Percentiles rank a stretch among this genome's conserved stretches.
These are phyloP conservation scores for Mortierella hygrophila DNA, from an alignment of 192 early-diverging fungal species.

Conservation along the genomic window DNA sequence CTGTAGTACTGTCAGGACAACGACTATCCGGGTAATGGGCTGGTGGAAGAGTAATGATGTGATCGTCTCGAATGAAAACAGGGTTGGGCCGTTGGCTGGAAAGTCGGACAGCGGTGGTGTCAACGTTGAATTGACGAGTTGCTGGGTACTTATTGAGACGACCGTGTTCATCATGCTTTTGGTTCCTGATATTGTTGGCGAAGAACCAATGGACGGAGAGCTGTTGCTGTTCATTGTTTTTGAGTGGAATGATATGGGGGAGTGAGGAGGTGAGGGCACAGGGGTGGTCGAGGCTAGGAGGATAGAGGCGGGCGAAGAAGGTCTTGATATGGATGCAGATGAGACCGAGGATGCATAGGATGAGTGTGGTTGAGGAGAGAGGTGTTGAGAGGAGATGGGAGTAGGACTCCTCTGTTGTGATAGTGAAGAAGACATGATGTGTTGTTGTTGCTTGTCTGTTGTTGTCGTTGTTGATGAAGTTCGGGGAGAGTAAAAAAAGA, in stretches of 20 bases:
- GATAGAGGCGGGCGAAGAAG: conserved; percentile 31
- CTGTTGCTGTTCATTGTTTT: conserved; percentile 1
- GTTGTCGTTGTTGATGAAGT: neutral
- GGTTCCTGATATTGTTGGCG: neutral
- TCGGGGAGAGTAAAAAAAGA: neutral
- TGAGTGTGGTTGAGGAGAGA: conserved; percentile 22
- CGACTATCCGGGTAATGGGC: conserved; percentile 25
- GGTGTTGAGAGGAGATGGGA: conserved; percentile 20
- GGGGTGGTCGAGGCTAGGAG: neutral
- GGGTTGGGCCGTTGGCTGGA: neutral
- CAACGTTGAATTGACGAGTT: neutral
- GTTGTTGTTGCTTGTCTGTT: too few relatives aligned
- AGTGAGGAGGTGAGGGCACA: conserved; percentile 27
- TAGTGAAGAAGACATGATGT: conserved; percentile 27
- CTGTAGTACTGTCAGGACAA: conserved; percentile 20
- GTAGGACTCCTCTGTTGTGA: conserved; percentile 34
- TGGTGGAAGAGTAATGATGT: conserved; percentile 8
- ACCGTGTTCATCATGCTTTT: conserved; percentile 8
- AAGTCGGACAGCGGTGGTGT: neutral
- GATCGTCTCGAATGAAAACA: neutral
- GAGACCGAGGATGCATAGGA: conserved; percentile 31
- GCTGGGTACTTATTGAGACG: conserved; percentile 18
- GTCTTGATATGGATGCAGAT: conserved; percentile 15
- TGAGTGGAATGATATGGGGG: conserved; percentile 18
- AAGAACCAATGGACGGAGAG: neutral